A percentile compares a stretch with the other conserved stretches of the same genome.
These are phyloP conservation scores for Phytophthora pseudosyringae DNA, from an alignment of 352 stramenopile species.

Conservation along the genomic window DNA sequence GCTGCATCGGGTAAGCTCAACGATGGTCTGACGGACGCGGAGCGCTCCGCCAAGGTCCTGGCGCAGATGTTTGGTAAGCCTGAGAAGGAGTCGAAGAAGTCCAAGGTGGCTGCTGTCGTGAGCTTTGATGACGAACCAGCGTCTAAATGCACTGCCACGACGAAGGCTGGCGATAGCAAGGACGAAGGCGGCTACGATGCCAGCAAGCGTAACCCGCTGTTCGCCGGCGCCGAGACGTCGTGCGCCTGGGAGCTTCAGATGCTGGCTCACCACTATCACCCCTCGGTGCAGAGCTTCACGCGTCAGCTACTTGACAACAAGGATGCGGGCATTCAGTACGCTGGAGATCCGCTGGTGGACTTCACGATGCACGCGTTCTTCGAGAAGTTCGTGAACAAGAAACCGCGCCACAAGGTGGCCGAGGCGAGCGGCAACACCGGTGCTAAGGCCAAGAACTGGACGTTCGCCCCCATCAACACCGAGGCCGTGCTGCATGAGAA, in stretches of 20 bases:
- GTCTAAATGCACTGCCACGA: not conserved
- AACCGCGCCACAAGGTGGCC: constrained; percentile 81
- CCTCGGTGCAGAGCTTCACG: constrained; percentile 94
- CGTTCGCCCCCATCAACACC: constrained; percentile 71
- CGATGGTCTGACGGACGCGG: constrained; percentile 57
- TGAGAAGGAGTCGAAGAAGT: constrained; percentile 22
- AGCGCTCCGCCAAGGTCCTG: constrained; percentile 62
- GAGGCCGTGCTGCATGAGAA: constrained; percentile 71
- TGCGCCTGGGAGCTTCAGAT: constrained; percentile 95
- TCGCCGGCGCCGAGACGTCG: constrained; percentile 66
- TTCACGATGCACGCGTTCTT: constrained; percentile 98
- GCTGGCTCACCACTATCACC: constrained; percentile 95
- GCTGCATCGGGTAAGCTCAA: constrained; percentile 32
- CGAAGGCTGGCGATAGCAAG: constrained; percentile 16
- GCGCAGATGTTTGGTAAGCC: constrained; percentile 68
- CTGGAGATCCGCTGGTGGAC: constrained; percentile 96
- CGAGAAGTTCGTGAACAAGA: constrained; percentile 99
- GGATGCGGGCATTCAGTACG: constrained; percentile 88
- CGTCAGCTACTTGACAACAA: constrained; percentile 77
- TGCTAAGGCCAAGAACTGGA: constrained; percentile 66
- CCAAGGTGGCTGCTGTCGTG: constrained; percentile 30
- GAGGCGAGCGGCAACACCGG: constrained; percentile 19
- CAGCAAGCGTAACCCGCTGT: constrained; percentile 90
- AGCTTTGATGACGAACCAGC: constrained; percentile 49
- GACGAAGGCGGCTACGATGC: constrained; percentile 72